phyloP scores from a whole-genome alignment of 1,284 basidiomycete genomes.

The Tetrapyrgos nigripes region DNA sequence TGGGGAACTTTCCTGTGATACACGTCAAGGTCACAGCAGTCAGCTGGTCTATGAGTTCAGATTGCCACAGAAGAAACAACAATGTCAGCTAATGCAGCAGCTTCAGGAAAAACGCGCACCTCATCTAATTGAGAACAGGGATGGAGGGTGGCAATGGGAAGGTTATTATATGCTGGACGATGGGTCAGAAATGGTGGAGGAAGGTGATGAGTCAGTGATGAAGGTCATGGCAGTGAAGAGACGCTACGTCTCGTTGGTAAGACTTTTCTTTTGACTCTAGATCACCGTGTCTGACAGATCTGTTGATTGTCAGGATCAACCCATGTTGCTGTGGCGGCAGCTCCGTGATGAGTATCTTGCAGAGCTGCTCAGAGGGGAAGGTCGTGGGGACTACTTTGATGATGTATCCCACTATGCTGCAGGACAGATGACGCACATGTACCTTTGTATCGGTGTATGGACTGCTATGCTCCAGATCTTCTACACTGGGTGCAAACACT shows the following conservation, averaged over 20 bases:
- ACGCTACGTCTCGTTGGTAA: not conserved
- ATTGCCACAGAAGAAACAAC: not conserved
- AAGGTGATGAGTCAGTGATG: not conserved
- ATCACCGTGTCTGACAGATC: not conserved
- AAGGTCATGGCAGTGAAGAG: not conserved
- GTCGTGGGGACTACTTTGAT: constrained; percentile 7
- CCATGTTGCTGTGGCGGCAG: constrained; percentile 10
- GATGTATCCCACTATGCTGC: not conserved
- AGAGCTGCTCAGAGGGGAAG: constrained; percentile 19
- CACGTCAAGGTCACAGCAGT: not conserved
- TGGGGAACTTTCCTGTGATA: not conserved
- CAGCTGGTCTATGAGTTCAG: not conserved
- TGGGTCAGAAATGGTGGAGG: not conserved
- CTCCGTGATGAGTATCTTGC: constrained; percentile 14
- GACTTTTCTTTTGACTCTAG: not conserved
- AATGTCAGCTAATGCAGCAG: not conserved
- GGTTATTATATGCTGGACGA: not conserved
- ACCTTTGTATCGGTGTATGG: constrained; percentile 15
- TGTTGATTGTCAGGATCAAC: constrained; percentile 13
- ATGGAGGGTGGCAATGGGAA: not conserved
- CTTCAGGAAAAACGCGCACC: not conserved
- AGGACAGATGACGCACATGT: not conserved
- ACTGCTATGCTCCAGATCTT: not conserved
- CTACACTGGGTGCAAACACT: too few species aligned
- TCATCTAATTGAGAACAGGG: not conserved